These are phyloP conservation scores for Cyclostephanos invisitatus DNA, from an alignment of 108 stramenopile species.

Conservation along the genomic window DNA sequence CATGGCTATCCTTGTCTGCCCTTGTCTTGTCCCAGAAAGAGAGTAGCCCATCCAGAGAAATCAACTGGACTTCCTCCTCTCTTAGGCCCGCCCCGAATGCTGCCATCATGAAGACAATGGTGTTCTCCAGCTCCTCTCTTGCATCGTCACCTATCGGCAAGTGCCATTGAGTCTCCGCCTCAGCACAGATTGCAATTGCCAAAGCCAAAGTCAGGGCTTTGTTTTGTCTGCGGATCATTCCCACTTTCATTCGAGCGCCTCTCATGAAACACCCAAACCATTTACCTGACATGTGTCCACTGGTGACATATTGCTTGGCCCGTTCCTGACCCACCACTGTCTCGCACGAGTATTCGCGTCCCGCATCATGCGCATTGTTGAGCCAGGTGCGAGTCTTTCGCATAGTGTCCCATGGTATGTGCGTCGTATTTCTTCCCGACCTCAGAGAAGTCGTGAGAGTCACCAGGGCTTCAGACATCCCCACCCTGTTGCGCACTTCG, in stretches of 20 bases:
- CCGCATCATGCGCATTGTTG: neutral
- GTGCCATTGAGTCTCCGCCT: constrained; percentile 1
- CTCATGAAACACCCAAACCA: neutral
- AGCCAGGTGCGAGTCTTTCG: constrained; percentile 2
- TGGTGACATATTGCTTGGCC: neutral
- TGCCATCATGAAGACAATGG: neutral
- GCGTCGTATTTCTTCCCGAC: neutral
- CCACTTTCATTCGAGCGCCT: neutral
- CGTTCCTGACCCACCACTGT: too few relatives aligned
- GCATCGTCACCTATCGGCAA: neutral
- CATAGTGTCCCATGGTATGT: neutral
- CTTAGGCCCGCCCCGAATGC: neutral
- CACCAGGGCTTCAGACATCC: neutral
- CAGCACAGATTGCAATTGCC: neutral
- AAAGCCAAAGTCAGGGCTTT: neutral
- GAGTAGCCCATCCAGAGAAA: constrained; percentile 15
- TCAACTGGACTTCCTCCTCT: constrained; percentile 13
- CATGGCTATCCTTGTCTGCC: neutral
- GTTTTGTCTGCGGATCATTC: neutral
- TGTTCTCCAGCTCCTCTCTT: neutral
- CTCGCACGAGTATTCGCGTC: too few relatives aligned
- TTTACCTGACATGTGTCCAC: neutral
- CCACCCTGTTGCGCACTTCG: neutral
- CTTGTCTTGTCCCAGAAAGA: constrained; percentile 20
- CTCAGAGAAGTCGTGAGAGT: neutral